Evolutionary conservation across 2,329 filamentous ascomycete genomes (phyloP).

Genomic region (Apiospora kogelbergensis): DNA sequence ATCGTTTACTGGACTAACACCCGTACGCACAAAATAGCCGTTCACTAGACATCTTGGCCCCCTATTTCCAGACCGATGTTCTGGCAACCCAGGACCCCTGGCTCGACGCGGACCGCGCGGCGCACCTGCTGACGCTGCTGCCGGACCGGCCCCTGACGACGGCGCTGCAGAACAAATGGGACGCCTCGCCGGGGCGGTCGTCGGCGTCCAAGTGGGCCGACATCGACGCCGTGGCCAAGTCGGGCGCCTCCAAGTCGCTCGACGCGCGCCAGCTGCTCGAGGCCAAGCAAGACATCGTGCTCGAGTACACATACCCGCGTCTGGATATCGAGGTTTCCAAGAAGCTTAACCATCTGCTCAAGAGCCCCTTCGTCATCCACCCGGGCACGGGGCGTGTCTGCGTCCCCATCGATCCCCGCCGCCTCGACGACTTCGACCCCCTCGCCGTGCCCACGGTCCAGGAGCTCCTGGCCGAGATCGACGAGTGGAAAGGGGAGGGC

Average conservation of each 20-base stretch:
- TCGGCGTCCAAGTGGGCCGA: slow-evolving; percentile 89
- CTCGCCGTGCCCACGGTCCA: slow-evolving; percentile 87
- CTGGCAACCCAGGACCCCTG: slow-evolving; percentile 87
- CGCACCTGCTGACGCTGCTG: slow-evolving; percentile 79
- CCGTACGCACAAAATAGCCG: slow-evolving; percentile 50
- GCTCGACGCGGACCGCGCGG: slow-evolving; percentile 65
- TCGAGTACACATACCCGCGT: slow-evolving; percentile 97
- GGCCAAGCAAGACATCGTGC: slow-evolving; percentile 91
- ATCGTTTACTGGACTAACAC: slow-evolving; percentile 15
- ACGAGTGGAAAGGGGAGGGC: slow-evolving; percentile 64
- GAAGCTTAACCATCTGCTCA: slow-evolving; percentile 96
- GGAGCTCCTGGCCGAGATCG: slow-evolving; percentile 79
- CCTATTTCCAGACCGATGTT: slow-evolving; percentile 81
- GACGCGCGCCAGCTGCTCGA: slow-evolving; percentile 74
- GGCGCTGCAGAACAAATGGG: slow-evolving; percentile 87
- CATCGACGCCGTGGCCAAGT: slow-evolving; percentile 82
- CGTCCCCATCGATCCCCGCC: slow-evolving; percentile 81
- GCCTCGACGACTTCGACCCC: slow-evolving; percentile 82
- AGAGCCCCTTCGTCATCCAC: slow-evolving; percentile 94
- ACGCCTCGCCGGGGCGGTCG: slow-evolving; percentile 72
- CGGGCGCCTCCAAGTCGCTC: slow-evolving; percentile 70
- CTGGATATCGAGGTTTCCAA: slow-evolving; percentile 97
- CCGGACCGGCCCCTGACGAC: slow-evolving; percentile 78
- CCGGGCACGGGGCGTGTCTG: slow-evolving; percentile 92
- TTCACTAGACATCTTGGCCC: slow-evolving; percentile 80